Evolutionary conservation across 2,329 filamentous ascomycete genomes (phyloP), one percentile per base, ranked within the genome.

Genomic region (Lasiodiplodia gonubiensis): DNA sequence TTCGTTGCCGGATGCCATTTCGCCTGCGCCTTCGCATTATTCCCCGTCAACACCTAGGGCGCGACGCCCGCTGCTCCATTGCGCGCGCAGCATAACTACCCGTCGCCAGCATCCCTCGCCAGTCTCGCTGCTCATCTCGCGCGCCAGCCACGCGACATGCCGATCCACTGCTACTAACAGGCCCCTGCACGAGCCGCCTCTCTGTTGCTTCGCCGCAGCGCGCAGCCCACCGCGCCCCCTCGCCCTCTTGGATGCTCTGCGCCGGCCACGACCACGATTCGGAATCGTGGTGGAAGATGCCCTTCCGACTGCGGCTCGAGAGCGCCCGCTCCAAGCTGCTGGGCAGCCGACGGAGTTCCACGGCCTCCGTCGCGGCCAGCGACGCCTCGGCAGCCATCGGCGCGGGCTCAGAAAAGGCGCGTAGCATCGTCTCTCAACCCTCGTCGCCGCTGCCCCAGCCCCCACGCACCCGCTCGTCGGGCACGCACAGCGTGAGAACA

Each of bases 121-220:
- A 11, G 25, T 11, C 53, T n/a, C 33, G 53, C 53, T 8, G 53
- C 18, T 48, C 39, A 27, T 51, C 23, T 63, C 59, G 42, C 46
- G 59, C 57, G 42, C 42, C 57, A 35, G 57, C 57, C 57, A 49
- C 57, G 57, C 59, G 59, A 51, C 42, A 63, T 63, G 59, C 59
- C 59, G 59, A 63, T 63, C 59, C 46, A 46, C 59, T 63, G 59
- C 59, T 63, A 51, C 27, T 7, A 25, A n/a, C 55, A 60, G 57
- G 59, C 42, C 59, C 59, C 59, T 63, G 59, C 59, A 63, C 59
- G 59, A 61, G 57, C 57, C 57, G 57, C 57, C 39, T 48, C 21
- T n/a, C 35, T 21, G 30, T 37, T 48, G 57, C 57, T 46, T 37
- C 46, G 46, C 59, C 27, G 59, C 59, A 27, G 25, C 33, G 60